Percentiles rank a stretch among this genome's conserved stretches.
phyloP scores from a whole-genome alignment of 169 alveolate genomes.

The Eimeria zaria region DNA sequence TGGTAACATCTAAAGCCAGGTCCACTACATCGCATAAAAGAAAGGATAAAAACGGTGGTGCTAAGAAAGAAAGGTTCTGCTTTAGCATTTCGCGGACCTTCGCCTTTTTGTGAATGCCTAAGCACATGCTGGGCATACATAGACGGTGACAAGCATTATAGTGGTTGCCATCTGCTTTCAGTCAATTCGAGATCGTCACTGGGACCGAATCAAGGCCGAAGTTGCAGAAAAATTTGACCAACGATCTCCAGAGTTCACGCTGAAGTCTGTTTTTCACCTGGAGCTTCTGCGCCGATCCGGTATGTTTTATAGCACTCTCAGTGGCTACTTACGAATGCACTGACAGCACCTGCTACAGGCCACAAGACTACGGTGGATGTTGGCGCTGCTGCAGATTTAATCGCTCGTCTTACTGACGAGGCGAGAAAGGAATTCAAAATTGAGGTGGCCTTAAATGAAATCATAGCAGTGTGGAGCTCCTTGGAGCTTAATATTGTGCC shows the following conservation, averaged over 20 bases:
- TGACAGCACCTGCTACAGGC: not conserved
- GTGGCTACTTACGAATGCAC: not conserved
- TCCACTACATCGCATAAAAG: not conserved
- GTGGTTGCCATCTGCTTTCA: not conserved
- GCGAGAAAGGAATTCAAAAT: conserved; percentile 89
- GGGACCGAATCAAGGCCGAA: conserved; percentile 86
- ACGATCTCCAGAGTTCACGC: conserved; percentile 80
- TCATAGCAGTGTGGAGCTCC: conserved; percentile 81
- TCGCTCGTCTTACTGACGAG: conserved; percentile 86
- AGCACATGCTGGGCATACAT: not conserved
- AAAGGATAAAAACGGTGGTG: too few species aligned
- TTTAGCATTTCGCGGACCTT: not conserved
- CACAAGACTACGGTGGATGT: not conserved
- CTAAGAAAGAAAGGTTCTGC: not conserved
- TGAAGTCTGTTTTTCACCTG: conserved; percentile 75
- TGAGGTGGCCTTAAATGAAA: conserved; percentile 87
- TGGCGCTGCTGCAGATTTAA: conserved; percentile 47
- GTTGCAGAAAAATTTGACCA: conserved; percentile 85
- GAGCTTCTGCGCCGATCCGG: conserved; percentile 81
- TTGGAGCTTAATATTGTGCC: conserved; percentile 79
- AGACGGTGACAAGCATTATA: not conserved
- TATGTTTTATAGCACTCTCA: not conserved
- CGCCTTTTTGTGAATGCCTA: not conserved
- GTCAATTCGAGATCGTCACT: conserved; percentile 88
- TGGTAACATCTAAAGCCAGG: not conserved